phyloP scores from a whole-genome alignment of 495 filamentous ascomycete genomes.

The Copromyces sp. region DNA sequence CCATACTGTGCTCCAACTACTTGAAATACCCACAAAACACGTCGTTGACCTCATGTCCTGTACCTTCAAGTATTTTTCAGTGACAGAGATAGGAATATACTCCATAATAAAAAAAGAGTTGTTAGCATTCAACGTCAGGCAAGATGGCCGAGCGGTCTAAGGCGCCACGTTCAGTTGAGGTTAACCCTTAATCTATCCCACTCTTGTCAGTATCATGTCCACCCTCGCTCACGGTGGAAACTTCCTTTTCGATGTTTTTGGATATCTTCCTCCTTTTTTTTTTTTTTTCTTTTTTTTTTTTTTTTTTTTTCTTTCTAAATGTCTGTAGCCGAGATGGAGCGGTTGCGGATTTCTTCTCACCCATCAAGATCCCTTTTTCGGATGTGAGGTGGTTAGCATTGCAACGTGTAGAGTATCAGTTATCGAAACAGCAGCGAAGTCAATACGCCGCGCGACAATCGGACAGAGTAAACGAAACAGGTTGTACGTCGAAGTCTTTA shows the following conservation, averaged over 20 bases:
- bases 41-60: too few relatives aligned
- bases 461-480: too few relatives aligned
- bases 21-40: not conserved
- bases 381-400: too few relatives aligned
- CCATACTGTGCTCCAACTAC: not conserved
- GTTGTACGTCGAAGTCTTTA: not conserved
- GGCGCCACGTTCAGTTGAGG: not conserved
- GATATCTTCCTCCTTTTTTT: too few relatives aligned
- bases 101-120: not conserved
- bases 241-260: not conserved
- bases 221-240: not conserved
- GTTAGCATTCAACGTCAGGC: not conserved
- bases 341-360: not conserved
- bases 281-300: not conserved
- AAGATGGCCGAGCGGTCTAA: not conserved
- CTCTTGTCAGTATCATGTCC: constrained; percentile 1
- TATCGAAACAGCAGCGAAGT: too few relatives aligned
- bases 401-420: too few relatives aligned
- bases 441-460: too few relatives aligned
- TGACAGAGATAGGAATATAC: not conserved
- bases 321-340: too few relatives aligned
- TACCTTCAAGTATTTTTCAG: not conserved
- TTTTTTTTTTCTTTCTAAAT: not conserved
- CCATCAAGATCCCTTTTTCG: not conserved
- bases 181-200: constrained; percentile 1